Evolutionary conservation across 306 rosid genomes (phyloP).

Genomic region (Casuarina equisetifolia): DNA sequence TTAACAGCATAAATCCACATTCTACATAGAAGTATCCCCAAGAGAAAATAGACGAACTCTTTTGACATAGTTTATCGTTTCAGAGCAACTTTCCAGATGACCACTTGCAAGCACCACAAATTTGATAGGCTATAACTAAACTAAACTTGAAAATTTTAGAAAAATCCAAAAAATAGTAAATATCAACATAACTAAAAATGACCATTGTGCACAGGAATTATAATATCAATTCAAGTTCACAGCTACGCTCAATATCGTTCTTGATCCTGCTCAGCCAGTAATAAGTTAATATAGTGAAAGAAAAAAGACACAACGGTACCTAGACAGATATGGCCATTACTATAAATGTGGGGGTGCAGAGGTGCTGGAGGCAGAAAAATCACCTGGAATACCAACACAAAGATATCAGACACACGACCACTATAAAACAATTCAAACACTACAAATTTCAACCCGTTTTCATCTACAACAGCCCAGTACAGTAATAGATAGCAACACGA

Average conservation of each 20-base stretch:
- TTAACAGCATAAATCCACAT: not conserved
- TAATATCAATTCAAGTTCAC: not conserved
- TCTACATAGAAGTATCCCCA: not conserved
- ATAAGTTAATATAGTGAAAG: not conserved
- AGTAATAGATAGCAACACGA: too few relatives aligned
- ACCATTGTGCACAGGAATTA: not conserved
- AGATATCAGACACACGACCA: not conserved
- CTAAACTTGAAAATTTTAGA: too few relatives aligned
- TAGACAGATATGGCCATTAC: constrained; percentile 15
- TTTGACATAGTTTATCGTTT: not conserved
- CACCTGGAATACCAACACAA: constrained; percentile 1
- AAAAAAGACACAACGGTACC: not conserved
- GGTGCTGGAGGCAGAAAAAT: constrained; percentile 7
- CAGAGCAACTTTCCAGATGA: too few relatives aligned
- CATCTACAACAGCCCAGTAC: not conserved
- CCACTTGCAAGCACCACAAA: too few relatives aligned
- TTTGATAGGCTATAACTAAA: too few relatives aligned
- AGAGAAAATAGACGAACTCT: not conserved
- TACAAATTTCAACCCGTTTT: not conserved
- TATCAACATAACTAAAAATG: not conserved
- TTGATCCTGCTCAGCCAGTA: not conserved
- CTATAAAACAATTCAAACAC: not conserved
- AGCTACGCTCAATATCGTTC: too few relatives aligned
- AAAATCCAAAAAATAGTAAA: not conserved
- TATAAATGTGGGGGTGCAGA: constrained; percentile 15